A percentile compares a stretch with the other conserved stretches of the same genome.
These are phyloP conservation scores for Poteriospumella lacustris DNA, from an alignment of 108 stramenopile genomes.

Conservation along the genomic window DNA sequence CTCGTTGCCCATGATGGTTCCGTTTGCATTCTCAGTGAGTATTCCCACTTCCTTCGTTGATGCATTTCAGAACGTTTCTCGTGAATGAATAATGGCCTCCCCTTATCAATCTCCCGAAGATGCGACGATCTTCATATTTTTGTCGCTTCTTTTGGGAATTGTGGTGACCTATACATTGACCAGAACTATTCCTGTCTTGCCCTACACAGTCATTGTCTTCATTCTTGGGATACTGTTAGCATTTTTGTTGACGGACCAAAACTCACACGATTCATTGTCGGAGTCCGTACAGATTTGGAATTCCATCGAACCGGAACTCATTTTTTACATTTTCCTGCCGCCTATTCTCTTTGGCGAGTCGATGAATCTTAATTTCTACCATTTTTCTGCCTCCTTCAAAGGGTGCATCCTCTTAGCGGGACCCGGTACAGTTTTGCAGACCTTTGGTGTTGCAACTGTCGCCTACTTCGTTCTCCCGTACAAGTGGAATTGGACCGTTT, in stretches of 20 bases:
- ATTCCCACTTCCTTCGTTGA: too few species aligned
- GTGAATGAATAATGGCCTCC: too few species aligned
- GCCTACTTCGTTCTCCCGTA: constrained; percentile 36
- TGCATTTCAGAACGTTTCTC: too few species aligned
- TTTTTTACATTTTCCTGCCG: constrained; percentile 77
- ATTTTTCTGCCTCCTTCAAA: constrained; percentile 51
- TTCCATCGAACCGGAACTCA: constrained; percentile 60
- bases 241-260: background rate
- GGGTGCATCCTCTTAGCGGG: constrained; percentile 75
- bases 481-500: constrained; percentile 36
- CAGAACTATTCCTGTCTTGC: background rate
- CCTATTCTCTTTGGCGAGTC: constrained; percentile 74
- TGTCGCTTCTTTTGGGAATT: background rate
- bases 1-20: too few species aligned
- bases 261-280: background rate
- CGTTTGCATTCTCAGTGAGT: too few species aligned
- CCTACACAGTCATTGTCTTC: background rate
- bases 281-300: constrained; percentile 56
- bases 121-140: background rate
- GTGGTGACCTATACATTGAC: background rate
- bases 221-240: background rate
- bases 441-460: constrained; percentile 40
- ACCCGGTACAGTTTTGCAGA: constrained; percentile 57
- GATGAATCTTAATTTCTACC: constrained; percentile 61
- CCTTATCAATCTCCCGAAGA: too few species aligned